Conservation (phyloP, 805 yeast genomes). For the Yamadazyma endophytica region DNA sequence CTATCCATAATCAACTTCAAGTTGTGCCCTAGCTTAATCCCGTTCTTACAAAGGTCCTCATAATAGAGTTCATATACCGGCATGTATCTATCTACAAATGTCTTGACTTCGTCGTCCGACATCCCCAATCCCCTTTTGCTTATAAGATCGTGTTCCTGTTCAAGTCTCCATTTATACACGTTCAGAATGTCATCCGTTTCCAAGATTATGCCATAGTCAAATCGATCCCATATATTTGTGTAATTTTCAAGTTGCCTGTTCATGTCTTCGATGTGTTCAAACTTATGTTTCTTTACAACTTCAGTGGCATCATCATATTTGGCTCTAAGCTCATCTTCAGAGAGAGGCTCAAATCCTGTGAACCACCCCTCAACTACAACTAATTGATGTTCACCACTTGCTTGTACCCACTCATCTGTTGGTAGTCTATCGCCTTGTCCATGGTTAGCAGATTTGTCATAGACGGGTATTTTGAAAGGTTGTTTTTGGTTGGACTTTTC, state of each 20-base stretch:
- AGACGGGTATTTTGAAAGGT: slow-evolving; percentile 48
- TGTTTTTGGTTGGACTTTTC: slow-evolving; percentile 18
- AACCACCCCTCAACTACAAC: slow-evolving; percentile 95
- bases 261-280: slow-evolving; percentile 34
- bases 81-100: slow-evolving; percentile 80
- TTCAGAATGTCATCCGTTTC: slow-evolving; percentile 55
- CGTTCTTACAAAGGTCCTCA: slow-evolving; percentile 34
- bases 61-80: slow-evolving; percentile 77
- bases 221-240: slow-evolving; percentile 50
- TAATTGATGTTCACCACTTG: slow-evolving; percentile 38
- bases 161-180: slow-evolving; percentile 75
- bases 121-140: slow-evolving; percentile 63
- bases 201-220: slow-evolving; percentile 59
- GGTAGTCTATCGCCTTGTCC: slow-evolving; percentile 80
- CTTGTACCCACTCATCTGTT: slow-evolving; percentile 30
- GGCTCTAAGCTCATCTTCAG: slow-evolving; percentile 13
- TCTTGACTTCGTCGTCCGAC: slow-evolving; percentile 64
- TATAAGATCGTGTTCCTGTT: slow-evolving; percentile 68
- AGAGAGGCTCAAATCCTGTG: slow-evolving; percentile 56
- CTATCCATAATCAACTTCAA: not conserved
- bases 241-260: slow-evolving; percentile 54
- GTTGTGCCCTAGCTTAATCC: slow-evolving; percentile 13
- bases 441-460: slow-evolving; percentile 66
- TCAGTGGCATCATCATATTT: slow-evolving; percentile 3
- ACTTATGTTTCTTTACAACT: slow-evolving; percentile 12